A percentile compares a stretch with the other conserved stretches of the same genome.
These are phyloP conservation scores for Mortierella antarctica DNA, from an alignment of 192 early-diverging fungal genomes.

Conservation along the genomic window DNA sequence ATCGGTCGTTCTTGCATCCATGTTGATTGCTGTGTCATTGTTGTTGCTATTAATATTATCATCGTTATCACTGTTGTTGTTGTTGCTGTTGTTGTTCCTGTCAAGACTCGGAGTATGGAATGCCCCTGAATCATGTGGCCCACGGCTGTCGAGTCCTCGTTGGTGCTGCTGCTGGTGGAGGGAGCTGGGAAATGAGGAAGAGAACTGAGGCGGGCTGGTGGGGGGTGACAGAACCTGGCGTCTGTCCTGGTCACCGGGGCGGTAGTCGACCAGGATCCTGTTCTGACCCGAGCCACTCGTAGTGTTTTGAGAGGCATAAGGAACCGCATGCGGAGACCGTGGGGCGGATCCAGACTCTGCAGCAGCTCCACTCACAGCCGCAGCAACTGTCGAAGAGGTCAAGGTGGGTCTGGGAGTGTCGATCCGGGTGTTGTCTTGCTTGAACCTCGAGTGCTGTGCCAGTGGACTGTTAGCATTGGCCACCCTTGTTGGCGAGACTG, in stretches of 20 bases:
- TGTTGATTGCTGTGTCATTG: constrained; percentile 7
- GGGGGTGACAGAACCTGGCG: constrained; percentile 34
- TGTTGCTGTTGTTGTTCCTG: neutral
- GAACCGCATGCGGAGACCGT: constrained; percentile 23
- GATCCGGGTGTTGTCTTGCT: constrained; percentile 41
- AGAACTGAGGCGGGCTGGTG: constrained; percentile 22
- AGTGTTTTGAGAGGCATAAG: neutral
- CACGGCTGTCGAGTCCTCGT: constrained; percentile 18
- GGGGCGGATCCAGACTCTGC: neutral
- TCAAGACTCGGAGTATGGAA: neutral
- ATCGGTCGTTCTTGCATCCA: neutral
- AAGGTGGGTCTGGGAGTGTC: constrained; percentile 40
- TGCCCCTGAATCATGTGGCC: constrained; percentile 21
- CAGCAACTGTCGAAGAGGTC: constrained; percentile 4
- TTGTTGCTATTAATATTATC: neutral
- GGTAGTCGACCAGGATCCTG: constrained; percentile 13
- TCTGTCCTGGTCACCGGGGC: constrained; percentile 24
- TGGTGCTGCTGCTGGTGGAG: constrained; percentile 10
- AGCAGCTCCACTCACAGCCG: neutral
- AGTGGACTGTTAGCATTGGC: constrained; percentile 15
- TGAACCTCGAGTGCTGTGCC: constrained; percentile 37
- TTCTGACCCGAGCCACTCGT: neutral
- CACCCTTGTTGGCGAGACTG: constrained; percentile 21
- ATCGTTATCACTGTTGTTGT: neutral
- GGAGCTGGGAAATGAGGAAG: constrained; percentile 6